Base-by-base conservation (phyloP, 345 rosid species). In the Pistacia atlantica region DNA sequence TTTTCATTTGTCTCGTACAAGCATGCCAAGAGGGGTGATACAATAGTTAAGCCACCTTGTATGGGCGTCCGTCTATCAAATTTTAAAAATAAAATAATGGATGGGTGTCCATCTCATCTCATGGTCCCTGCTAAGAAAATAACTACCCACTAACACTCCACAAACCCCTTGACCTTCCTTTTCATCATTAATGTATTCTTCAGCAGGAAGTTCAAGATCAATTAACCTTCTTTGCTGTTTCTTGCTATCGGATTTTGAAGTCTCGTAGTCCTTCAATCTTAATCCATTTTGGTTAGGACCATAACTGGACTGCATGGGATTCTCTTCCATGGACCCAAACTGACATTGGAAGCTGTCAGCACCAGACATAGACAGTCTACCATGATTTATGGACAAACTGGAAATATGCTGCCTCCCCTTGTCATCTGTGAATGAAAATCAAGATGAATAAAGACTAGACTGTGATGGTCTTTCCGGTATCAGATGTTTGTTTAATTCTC, bases 141-240 rank as follows among this genome's bases (percentile, higher is more conserved):
- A 58, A 67, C 31, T 68, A 38, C 49, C 55, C 45, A 64, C 78
- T 42, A 80, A 65, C 33, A 81, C 77, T 31, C 76, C 77, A 72
- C 74, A 75, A 76, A 77, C 68, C 38, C 78, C 80, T n/a, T 5
- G 78, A 67, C 59, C 67, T 72, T 73, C 82, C 49, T 81, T 86
- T 78, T 84, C 91, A 57, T 80, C 83, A 75, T 84, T 83, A 58
- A 86, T 78, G 78, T 79, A 88, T 42, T 83, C 87, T 57, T 88
- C 85, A 72, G 86, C 90, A 56, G 93, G 93, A 78, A 83, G 84
- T 69, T 88, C 89, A 67, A 90, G 90, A 76, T 91, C 90, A 72
- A 91, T 84, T 80, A 85, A 85, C 75, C 79, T 86, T 79, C 79
- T 87, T 28, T 76, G 80, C 17, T 78, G 80, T 59, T 89, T 88